These are phyloP conservation scores for Jacaranda mimosifolia DNA, from an alignment of 257 asterid genomes.

Conservation along the genomic window DNA sequence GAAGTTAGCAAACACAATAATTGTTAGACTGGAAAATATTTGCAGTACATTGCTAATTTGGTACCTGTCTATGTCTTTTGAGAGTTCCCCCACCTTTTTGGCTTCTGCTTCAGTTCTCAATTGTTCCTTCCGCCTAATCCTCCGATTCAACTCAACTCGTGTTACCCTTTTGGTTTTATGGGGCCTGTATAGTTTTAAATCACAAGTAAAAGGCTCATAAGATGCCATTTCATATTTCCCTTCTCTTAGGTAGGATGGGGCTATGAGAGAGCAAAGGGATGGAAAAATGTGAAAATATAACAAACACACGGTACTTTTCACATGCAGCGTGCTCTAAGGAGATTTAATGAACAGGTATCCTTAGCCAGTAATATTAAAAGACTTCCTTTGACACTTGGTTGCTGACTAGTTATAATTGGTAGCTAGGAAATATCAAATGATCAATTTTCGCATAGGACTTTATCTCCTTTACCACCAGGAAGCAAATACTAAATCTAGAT, in stretches of 20 bases:
- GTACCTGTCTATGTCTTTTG: conserved; percentile 82
- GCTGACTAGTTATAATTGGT: background rate
- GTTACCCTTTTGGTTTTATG: conserved; percentile 69
- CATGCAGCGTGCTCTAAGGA: background rate
- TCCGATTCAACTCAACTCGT: conserved; percentile 73
- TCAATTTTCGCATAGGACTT: conserved; percentile 1
- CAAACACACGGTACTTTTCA: background rate
- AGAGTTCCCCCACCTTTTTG: conserved; percentile 54
- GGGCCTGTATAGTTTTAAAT: conserved; percentile 51
- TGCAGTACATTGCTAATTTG: background rate
- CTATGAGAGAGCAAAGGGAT: background rate
- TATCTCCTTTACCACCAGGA: background rate
- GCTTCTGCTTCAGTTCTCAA: conserved; percentile 71
- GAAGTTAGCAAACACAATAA: background rate
- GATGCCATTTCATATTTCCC: background rate
- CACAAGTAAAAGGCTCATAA: conserved; percentile 10
- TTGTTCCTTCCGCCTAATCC: conserved; percentile 76
- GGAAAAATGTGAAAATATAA: background rate
- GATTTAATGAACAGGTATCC: background rate
- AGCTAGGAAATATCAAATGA: background rate
- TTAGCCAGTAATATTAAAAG: background rate
- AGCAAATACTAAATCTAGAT: conserved; percentile 7
- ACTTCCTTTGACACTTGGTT: background rate
- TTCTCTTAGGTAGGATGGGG: background rate
- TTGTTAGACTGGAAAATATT: background rate